Evolutionary conservation across 768 basidiomycete genomes (phyloP), one percentile per base, ranked within the genome.

Genomic region (Termitomyces sp.): DNA sequence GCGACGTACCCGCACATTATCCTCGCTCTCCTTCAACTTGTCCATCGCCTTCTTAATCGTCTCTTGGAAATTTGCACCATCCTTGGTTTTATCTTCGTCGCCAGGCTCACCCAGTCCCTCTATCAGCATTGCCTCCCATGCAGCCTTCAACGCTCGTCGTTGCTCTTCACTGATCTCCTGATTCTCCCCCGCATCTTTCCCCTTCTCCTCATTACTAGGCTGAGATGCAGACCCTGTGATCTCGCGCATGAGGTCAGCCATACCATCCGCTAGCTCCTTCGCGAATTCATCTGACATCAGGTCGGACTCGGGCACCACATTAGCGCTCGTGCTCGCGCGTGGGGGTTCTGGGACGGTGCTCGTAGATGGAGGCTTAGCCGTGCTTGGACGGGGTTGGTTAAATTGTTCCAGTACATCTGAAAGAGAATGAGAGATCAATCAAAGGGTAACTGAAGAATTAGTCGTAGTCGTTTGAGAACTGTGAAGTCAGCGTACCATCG

Each of bases 11-110:
- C 15, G 81, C 60, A 53, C 75, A 77, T 5, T 80, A 76, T 54
- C 42, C 59, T 92, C 88, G 60, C 81, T 86, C 68, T 85, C 79
- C 66, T 82, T 85, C 58, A 92, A 70, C 69, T 88, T 88, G 41
- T 85, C 80, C 83, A 91, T 85, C 6, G 92, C 82, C 64, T 84
- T 80, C 59, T 79, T 79, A 51, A 94, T 86, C 58, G 77, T 82
- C 12, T 80, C 77, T 71, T 90, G 89, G 71, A 92, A 94, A 4
- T 9, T 33, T 45, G 28, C 42, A 16, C 42, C 53, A 34, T 54
- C 44, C 42, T 54, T 45, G 1, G n/a, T 6, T n/a, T 54, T 45
- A 26, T 42, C 28, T 18, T 45, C 42, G 18, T 33, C 53, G 15
- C 42, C 53, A 3, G 53, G 20, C 20, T 45, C 53, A 22, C 42